These are phyloP conservation scores for Botryotinia narcissicola DNA, from an alignment of 2,329 filamentous ascomycete genomes.

Conservation along the genomic window DNA sequence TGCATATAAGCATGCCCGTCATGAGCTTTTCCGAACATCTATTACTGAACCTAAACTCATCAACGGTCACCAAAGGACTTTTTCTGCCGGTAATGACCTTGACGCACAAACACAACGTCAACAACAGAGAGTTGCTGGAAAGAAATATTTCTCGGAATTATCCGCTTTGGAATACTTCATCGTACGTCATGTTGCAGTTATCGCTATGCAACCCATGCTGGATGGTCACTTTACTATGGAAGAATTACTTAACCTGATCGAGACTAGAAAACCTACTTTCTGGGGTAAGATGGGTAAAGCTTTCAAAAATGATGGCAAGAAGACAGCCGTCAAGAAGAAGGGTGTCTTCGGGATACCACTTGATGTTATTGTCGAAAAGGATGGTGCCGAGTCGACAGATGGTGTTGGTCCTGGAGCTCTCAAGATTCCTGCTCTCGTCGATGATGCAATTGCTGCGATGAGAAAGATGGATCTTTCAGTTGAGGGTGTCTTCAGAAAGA, in stretches of 20 bases:
- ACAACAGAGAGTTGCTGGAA: slow-evolving; percentile 46
- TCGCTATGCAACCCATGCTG: slow-evolving; percentile 90
- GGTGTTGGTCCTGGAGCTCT: slow-evolving; percentile 90
- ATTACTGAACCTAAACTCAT: slow-evolving; percentile 62
- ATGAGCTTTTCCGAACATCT: slow-evolving; percentile 60
- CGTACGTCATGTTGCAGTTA: slow-evolving; percentile 87
- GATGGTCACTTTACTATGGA: slow-evolving; percentile 91
- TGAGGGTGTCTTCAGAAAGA: slow-evolving; percentile 98
- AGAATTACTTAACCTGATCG: slow-evolving; percentile 87
- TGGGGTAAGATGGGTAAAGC: slow-evolving; percentile 98
- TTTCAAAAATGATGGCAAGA: slow-evolving; percentile 76
- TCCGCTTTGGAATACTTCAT: slow-evolving; percentile 97
- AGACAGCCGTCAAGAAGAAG: slow-evolving; percentile 80
- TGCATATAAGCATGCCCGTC: slow-evolving; percentile 71
- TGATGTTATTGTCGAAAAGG: slow-evolving; percentile 84
- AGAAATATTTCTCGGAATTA: slow-evolving; percentile 93
- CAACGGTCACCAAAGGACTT: slow-evolving; percentile 66
- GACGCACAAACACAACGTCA: slow-evolving; percentile 49
- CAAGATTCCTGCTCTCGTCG: slow-evolving; percentile 89
- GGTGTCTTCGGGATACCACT: slow-evolving; percentile 89
- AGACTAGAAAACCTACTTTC: slow-evolving; percentile 89
- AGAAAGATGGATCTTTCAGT: slow-evolving; percentile 98
- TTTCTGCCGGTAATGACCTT: slow-evolving; percentile 56
- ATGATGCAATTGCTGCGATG: slow-evolving; percentile 92
- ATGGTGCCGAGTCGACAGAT: slow-evolving; percentile 96